Conservation (phyloP, 1,284 basidiomycete species). For the Moniliella sp. region DNA sequence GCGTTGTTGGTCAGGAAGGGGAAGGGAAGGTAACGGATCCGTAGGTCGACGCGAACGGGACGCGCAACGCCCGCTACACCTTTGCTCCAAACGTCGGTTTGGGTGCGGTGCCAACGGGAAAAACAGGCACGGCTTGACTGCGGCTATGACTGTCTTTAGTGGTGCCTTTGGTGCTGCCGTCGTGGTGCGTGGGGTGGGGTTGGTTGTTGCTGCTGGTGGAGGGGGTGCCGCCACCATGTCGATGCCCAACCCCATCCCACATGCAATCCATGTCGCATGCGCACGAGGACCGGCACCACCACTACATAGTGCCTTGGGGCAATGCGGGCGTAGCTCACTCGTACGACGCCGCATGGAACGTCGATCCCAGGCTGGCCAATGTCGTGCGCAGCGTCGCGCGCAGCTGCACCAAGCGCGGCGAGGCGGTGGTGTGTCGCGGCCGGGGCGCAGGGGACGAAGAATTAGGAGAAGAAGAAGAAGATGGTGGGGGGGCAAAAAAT, state of each 20-base stretch:
- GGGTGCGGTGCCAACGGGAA: no score
- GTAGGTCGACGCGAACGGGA: no score
- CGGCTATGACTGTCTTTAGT: no score
- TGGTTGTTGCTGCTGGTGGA: no score
- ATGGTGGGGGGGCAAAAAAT: constrained; percentile 7
- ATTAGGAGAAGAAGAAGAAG: constrained; percentile 6
- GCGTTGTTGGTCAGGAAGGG: no score
- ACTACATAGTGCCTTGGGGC: constrained; percentile 5
- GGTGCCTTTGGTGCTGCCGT: no score
- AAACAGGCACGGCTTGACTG: no score
- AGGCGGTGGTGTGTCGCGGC: not conserved
- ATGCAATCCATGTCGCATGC: constrained; percentile 15
- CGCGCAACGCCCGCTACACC: no score
- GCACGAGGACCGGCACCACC: constrained; percentile 5
- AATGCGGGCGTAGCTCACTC: constrained; percentile 12
- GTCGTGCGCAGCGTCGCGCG: not conserved
- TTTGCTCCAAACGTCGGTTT: no score
- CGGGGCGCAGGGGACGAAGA: constrained; percentile 8
- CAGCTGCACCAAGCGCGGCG: constrained; percentile 1
- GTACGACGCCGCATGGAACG: constrained; percentile 10
- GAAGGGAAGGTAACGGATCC: no score
- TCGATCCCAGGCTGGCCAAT: not conserved
- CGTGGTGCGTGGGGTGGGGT: no score
- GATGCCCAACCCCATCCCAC: constrained; percentile 14
- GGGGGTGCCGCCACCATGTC: no score